Evolutionary conservation across 768 basidiomycete genomes (phyloP), one percentile per base, ranked within the genome.

Genomic region (Dioszegia crocea): DNA sequence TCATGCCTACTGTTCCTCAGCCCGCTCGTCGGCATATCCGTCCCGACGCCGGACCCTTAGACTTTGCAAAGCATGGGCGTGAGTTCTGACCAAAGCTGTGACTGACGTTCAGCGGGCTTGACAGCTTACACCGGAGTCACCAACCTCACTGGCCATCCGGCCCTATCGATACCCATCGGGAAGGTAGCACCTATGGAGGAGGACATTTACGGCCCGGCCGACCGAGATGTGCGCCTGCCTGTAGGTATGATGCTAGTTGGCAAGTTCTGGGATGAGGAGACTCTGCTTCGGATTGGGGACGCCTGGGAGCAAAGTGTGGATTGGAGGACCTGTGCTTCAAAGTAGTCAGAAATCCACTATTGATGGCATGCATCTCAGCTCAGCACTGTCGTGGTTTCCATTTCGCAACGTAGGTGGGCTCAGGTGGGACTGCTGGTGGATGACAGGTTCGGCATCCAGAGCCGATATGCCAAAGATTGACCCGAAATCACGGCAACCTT

Each of bases 191-290:
- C 78, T 2, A 71, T 76, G 16, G 75, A 77, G 55, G 73, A 78
- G 19, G 74, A 73, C 12, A 64, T 78, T 17, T 55, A 19, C 9
- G 21, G 8, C 10, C 40, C 21, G 4, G 31, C 19, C 24, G 66
- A 68, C 45, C 40, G 43, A 19, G 50, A 57, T 11, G 56, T 68
- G 54, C 40, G 51, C 59, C 64, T 81, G 16, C 81, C 81, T 2
- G 75, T 80, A 8, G 80, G 79, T 5, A 76, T 81, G 77, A 79
- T 80, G 70, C 57, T 81, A 12, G 77, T 80, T 0, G 79, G 77
- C 23, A 62, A 64, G 36, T 39, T 48, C 17, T 63, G 78, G 21
- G 68, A 74, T 54, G 59, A 71, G 38, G 33, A 59, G 30, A 60
- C 64, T 16, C 43, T 75, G 16, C 45, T 75, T 8, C 62, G 63